A percentile compares a stretch with the other conserved stretches of the same genome.
Evolutionary conservation across 495 filamentous ascomycete genomes (phyloP).

Genomic region (Bacidia rubella): DNA sequence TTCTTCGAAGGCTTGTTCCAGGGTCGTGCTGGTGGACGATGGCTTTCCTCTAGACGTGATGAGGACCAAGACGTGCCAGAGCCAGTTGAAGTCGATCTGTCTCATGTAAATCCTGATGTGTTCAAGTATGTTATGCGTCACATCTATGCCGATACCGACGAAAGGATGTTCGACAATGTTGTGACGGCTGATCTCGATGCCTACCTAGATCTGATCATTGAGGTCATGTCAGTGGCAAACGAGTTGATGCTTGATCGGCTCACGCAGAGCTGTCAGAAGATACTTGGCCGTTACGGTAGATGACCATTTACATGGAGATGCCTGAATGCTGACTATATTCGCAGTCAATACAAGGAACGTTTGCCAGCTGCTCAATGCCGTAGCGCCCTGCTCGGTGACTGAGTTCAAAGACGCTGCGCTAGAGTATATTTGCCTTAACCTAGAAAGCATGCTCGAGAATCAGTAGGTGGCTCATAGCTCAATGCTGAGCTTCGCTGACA

Average conservation of each 20-base stretch:
- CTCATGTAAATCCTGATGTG: conserved; percentile 55
- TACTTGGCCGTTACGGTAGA: conserved; percentile 72
- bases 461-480: conserved; percentile 32
- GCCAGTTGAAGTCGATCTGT: conserved; percentile 60
- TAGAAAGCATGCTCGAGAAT: conserved; percentile 83
- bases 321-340: conserved; percentile 8
- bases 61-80: conserved; percentile 30
- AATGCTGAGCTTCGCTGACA: not conserved
- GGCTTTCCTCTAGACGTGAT: conserved; percentile 58
- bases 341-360: conserved; percentile 75
- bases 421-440: conserved; percentile 81
- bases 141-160: conserved; percentile 72
- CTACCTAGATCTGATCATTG: conserved; percentile 78
- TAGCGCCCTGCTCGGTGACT: conserved; percentile 65
- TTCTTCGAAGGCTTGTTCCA: conserved; percentile 86
- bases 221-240: conserved; percentile 79
- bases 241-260: conserved; percentile 91
- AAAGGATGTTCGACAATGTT: conserved; percentile 68
- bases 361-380: conserved; percentile 65
- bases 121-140: conserved; percentile 72
- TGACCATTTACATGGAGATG: not conserved
- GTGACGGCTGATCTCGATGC: conserved; percentile 58
- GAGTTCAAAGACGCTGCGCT: conserved; percentile 80
- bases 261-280: conserved; percentile 75
- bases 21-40: conserved; percentile 68